Base-by-base conservation (phyloP, 768 basidiomycete genomes). In the Boletus coccyginus region DNA sequence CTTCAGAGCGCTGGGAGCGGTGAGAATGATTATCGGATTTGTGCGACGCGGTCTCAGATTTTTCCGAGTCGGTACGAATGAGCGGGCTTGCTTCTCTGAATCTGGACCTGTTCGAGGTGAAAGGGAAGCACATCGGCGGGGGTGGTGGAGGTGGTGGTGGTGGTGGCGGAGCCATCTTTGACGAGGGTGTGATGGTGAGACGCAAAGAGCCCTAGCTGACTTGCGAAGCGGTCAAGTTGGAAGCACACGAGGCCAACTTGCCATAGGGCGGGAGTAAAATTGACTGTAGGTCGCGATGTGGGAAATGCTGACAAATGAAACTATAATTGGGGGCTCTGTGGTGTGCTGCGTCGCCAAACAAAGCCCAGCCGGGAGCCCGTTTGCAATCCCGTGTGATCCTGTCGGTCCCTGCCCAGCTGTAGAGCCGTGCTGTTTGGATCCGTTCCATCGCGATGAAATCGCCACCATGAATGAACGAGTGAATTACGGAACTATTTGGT, bases 111-210 rank as follows among this genome's bases (percentile, higher is more conserved):
- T 62, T 73, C 0, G 63, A 70, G 24, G 54, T 65, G 69, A 84
- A 87, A 4, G 85, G 85, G 32, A 86, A 77, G 60, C 85, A 87
- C 56, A 84, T 77, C 16, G 83, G 82, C 8, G 83, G 82, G 0
- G 79, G 70, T 0, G 48, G 78, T 0, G 74, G 80, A 0, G 82
- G 81, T 1, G 82, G 83, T 13, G 80, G 81, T 0, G 82, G 82
- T 0, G 75, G 74, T 1, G 74, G 75, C 31, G 81, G 80, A 48
- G 80, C 64, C 79, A 80, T 81, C 68, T 67, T 71, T 65, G 74
- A 43, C 32, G 53, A 50, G 27, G 27, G 32, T 58, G 48, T 56
- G 63, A 53, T 42, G 53, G 66, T 60, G 17, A 40, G 52, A 58
- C 58, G 57, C 46, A 52, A 59, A 62, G 57, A 59, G 57, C 41